phyloP scores from a whole-genome alignment of 768 basidiomycete genomes.

The Hydnomerulius pinastri region DNA sequence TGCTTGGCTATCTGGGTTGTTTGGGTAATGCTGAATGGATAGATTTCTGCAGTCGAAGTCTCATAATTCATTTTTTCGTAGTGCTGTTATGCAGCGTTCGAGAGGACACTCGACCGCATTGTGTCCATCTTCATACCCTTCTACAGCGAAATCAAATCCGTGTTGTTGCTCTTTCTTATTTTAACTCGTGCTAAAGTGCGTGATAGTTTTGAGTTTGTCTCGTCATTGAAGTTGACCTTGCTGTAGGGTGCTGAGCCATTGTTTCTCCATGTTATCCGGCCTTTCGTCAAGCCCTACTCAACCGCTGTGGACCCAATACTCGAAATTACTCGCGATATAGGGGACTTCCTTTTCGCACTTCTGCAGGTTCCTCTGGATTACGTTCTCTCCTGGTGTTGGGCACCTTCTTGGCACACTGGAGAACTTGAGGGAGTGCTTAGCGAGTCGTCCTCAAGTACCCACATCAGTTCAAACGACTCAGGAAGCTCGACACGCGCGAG shows the following conservation, averaged over 20 bases:
- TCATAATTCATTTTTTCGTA: constrained; percentile 31
- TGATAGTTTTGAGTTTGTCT: constrained; percentile 11
- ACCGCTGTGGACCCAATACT: constrained; percentile 63
- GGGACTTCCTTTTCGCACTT: constrained; percentile 58
- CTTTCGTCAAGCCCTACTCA: constrained; percentile 74
- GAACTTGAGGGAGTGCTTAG: constrained; percentile 11
- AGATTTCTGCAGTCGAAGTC: constrained; percentile 7
- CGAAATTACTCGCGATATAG: constrained; percentile 60
- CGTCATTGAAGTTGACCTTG: constrained; percentile 11
- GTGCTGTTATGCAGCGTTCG: constrained; percentile 71
- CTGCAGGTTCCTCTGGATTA: constrained; percentile 42
- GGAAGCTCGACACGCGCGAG: constrained; percentile 4
- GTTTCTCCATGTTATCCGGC: constrained; percentile 78
- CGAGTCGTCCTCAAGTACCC: constrained; percentile 2
- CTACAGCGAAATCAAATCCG: constrained; percentile 79
- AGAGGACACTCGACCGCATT: constrained; percentile 63
- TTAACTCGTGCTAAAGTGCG: constrained; percentile 73
- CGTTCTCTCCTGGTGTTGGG: constrained; percentile 34
- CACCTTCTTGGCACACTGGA: constrained; percentile 20
- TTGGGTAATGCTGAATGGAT: constrained; percentile 56
- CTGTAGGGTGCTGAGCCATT: constrained; percentile 83
- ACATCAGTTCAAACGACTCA: constrained; percentile 2
- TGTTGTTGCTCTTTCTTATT: constrained; percentile 72
- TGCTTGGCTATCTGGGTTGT: constrained; percentile 83
- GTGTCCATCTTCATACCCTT: constrained; percentile 78